Base-by-base conservation (phyloP, 2,329 filamentous ascomycete species). In the Seiridium unicorne region DNA sequence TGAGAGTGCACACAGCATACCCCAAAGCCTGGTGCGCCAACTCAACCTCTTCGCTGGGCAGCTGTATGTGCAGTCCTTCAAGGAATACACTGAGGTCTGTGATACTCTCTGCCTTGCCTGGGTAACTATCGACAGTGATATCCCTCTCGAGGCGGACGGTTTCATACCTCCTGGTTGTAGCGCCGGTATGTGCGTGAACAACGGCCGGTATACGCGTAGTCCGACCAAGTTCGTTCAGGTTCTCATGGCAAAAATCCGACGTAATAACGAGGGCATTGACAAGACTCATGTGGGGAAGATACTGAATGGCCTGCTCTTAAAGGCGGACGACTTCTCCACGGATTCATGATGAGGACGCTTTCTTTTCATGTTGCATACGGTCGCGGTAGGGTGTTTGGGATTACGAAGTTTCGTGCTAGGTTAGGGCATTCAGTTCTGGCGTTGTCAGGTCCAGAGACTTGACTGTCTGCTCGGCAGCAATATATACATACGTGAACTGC, bases 41-140 rank as follows among this genome's bases (percentile, higher is more conserved):
- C 77, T 91, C 0, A 87, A 88, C 44, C 72, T 91, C 0, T 90
- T 91, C 58, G 77, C 89, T 0, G 89, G 89, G 0, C 85, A 89
- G 57, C 74, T 90, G 0, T 53, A 53, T 7, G 5, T 53, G 4
- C 32, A 53, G 7, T 53, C 49, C 6, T 36, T 53, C 13, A n/a
- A 53, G 10, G 49, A 53, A 18, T 53, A 53, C 10, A 10, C 49
- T 35, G 18, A 11, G 2, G 4, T 53, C n/a, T 53, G 49, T 34
- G 32, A 35, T 11, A 13, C 8, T 5, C 49, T 53, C 10, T 35
- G 49, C 7, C 49, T 53, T 35, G 32, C 49, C 3, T 53, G 49
- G 9, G 49, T 31, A 10, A 35, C 49, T 53, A 32, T n/a, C 7
- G 32, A 53, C 18, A 26, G 49, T 18, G 49, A n/a, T 18, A n/a